Base-by-base conservation (phyloP, 2,329 filamentous ascomycete species). In the Trichoderma citrinoviride region DNA sequence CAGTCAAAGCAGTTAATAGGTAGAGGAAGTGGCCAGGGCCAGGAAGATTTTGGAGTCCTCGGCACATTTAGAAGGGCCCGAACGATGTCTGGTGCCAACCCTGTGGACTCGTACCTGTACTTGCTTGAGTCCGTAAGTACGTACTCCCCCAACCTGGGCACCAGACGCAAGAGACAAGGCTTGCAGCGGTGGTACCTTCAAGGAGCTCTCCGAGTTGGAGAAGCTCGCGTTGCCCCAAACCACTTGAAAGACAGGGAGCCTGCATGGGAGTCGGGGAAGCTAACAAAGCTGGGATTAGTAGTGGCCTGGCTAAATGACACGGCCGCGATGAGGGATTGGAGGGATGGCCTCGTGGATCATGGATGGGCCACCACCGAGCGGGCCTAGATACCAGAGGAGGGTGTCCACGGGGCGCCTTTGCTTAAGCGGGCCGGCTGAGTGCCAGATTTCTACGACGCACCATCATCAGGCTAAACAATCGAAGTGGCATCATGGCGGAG, bases 401-500 rank as follows among this genome's bases (percentile, higher is more conserved):
- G 60, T 62, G 60, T 46, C 49, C 49, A 53, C 27, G 49, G 27
- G 49, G 60, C 41, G 54, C 49, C 63, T 60, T 23, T 60, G 37
- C 46, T 53, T 58, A 29, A 49, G 63, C 63, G 55, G 63, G 64
- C 64, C 64, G 56, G 55, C 49, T 57, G 55, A 65, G 56, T 61
- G 56, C 64, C 43, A 61, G 50, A 64, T 64, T 57, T 40, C 52
- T 41, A 29, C 60, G 27, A 50, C 55, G 61, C 54, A 52, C 61
- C 54, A 64, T 37, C 53, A 54, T 37, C 53, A 54, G 64, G 54
- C 64, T 61, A 65, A 57, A 65, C 56, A 65, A 47, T 58, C 53
- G 23, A 61, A 61, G 64, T 55, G 64, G 64, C 64, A 65, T 65
- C 64, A 65, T 65, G 53, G 54, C 54, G 61, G 61, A 64, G 61